Evolutionary conservation across 1,284 basidiomycete genomes (phyloP).

Genomic region (Rugiboletus extremiorientalis): DNA sequence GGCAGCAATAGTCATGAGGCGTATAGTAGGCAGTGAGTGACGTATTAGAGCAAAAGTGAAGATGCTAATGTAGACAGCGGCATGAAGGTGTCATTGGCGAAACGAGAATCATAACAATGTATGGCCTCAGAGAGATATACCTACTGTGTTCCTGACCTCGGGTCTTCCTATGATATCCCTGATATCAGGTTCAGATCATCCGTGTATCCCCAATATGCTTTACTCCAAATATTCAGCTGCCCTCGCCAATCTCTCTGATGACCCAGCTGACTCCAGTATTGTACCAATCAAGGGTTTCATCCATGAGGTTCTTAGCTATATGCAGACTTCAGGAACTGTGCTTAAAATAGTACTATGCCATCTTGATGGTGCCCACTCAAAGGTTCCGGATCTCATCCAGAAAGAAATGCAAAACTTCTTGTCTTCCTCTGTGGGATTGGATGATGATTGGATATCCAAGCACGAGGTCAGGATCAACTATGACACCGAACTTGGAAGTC

Average conservation of each 20-base stretch:
- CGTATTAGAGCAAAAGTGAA: too few species aligned
- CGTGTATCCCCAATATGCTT: constrained; percentile 12
- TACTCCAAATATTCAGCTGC: constrained; percentile 45
- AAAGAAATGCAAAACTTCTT: constrained; percentile 48
- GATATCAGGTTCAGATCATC: constrained; percentile 18
- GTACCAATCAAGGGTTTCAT: constrained; percentile 70
- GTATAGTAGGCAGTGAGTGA: too few species aligned
- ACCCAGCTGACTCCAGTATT: constrained; percentile 40
- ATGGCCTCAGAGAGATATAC: constrained; percentile 73
- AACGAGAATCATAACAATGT: too few species aligned
- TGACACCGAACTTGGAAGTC: constrained; percentile 14
- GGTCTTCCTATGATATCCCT: constrained; percentile 33
- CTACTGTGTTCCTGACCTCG: constrained; percentile 54
- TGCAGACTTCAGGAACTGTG: constrained; percentile 71
- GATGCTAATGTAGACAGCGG: too few species aligned
- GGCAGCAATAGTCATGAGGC: too few species aligned
- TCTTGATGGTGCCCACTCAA: constrained; percentile 67
- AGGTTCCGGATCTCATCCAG: constrained; percentile 57
- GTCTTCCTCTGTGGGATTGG: constrained; percentile 40
- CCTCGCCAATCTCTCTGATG: constrained; percentile 45
- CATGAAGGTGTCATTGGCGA: too few species aligned
- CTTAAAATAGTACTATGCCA: constrained; percentile 80
- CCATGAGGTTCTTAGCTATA: constrained; percentile 74
- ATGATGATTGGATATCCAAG: constrained; percentile 45
- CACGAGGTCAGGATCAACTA: constrained; percentile 40